These are phyloP conservation scores for Taphrina communis DNA, from an alignment of 1,139 yeast genomes.

Conservation along the genomic window DNA sequence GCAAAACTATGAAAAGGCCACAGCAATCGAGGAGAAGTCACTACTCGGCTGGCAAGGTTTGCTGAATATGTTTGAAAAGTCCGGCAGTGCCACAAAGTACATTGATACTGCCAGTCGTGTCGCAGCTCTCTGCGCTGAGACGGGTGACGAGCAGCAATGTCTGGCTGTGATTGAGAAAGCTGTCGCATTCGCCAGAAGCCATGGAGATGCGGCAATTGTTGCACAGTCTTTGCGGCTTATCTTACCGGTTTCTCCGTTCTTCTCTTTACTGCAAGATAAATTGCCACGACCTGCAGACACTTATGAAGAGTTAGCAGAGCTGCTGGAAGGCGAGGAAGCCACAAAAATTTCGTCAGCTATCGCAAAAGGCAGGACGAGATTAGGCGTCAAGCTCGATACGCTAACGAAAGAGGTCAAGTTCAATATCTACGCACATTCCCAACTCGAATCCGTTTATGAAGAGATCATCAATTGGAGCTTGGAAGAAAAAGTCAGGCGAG, in stretches of 20 bases:
- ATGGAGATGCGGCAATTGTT: conserved; percentile 49
- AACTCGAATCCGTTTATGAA: conserved; percentile 62
- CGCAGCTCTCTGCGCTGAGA: conserved; percentile 47
- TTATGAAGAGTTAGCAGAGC: conserved; percentile 59
- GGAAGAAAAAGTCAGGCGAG: conserved; percentile 67
- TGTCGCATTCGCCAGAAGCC: conserved; percentile 48
- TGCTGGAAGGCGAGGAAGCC: conserved; percentile 57
- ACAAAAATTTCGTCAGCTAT: conserved; percentile 48
- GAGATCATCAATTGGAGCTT: conserved; percentile 64
- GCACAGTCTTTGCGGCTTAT: conserved; percentile 61
- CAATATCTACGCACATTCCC: conserved; percentile 58
- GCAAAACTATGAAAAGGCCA: conserved; percentile 63
- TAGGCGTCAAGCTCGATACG: conserved; percentile 46
- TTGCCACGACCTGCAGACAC: conserved; percentile 62
- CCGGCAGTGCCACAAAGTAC: conserved; percentile 55
- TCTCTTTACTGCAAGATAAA: conserved; percentile 61
- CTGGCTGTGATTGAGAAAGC: conserved; percentile 43
- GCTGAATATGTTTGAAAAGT: conserved; percentile 60
- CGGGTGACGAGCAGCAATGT: conserved; percentile 43
- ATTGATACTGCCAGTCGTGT: conserved; percentile 52
- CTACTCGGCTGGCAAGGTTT: conserved; percentile 84
- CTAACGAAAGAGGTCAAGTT: conserved; percentile 58
- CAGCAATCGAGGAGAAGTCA: conserved; percentile 61
- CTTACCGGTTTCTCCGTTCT: conserved; percentile 69
- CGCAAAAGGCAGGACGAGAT: conserved; percentile 49